phyloP scores from a whole-genome alignment of 2,329 filamentous ascomycete species.

The Botrytis tulipae region DNA sequence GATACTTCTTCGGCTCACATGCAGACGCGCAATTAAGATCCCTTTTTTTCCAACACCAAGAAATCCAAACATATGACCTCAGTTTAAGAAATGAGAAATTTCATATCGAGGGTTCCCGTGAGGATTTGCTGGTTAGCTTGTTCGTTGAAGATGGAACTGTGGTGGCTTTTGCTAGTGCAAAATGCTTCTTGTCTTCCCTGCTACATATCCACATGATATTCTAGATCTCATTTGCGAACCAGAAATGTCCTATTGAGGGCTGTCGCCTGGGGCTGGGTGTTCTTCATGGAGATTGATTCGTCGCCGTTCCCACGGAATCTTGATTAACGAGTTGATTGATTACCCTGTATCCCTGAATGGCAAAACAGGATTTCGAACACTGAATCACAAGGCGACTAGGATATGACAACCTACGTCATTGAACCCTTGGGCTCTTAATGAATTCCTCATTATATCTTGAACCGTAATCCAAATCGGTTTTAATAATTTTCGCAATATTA shows the following conservation, averaged over 20 bases:
- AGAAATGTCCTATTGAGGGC: background rate
- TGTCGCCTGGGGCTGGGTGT: no score
- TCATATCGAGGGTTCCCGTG: background rate
- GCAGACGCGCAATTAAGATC: background rate
- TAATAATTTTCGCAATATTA: background rate
- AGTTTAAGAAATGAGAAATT: background rate
- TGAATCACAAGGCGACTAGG: background rate
- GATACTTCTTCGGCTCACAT: background rate
- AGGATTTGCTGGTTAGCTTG: background rate
- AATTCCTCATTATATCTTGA: background rate
- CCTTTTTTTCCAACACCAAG: background rate
- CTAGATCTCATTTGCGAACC: background rate
- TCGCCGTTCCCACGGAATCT: background rate
- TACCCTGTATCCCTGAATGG: slow-evolving; percentile 5
- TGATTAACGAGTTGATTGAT: background rate
- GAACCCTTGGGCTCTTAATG: background rate
- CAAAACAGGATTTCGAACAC: slow-evolving; percentile 15
- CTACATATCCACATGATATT: background rate
- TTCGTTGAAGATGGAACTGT: background rate
- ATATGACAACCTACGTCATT: slow-evolving; percentile 12
- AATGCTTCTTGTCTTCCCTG: background rate
- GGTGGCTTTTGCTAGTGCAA: background rate
- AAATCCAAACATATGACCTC: background rate
- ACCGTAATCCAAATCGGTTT: background rate
- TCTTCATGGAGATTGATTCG: background rate